These are phyloP conservation scores for Trypanosoma scelopori DNA, from an alignment of 208 protist species.

Conservation along the genomic window DNA sequence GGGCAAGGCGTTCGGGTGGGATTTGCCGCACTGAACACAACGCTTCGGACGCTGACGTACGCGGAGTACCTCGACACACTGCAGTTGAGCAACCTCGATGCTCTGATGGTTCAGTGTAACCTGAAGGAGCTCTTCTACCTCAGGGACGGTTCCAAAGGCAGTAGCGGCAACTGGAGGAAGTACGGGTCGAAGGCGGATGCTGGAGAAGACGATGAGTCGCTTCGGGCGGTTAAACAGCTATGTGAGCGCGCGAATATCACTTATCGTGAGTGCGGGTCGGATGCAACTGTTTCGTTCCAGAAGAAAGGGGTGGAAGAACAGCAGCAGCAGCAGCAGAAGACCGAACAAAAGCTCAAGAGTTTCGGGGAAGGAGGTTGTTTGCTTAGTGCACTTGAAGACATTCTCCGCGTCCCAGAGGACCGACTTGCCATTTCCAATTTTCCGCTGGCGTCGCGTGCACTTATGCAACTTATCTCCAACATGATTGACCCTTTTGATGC, in stretches of 20 bases:
- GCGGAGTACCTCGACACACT: slow-evolving; percentile 79
- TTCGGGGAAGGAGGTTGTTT: background rate
- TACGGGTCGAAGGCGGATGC: background rate
- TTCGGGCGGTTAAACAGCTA: slow-evolving; percentile 64
- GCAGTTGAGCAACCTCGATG: slow-evolving; percentile 77
- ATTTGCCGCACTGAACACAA: slow-evolving; percentile 83
- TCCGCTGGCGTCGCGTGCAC: slow-evolving; percentile 50
- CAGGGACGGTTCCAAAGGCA: slow-evolving; percentile 3
- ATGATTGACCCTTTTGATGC: slow-evolving; percentile 67
- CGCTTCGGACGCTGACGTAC: slow-evolving; percentile 71
- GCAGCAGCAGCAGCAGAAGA: slow-evolving; percentile 36
- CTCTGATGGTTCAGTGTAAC: slow-evolving; percentile 77
- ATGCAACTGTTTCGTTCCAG: slow-evolving; percentile 22
- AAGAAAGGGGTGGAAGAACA: slow-evolving; percentile 10
- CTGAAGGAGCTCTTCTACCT: slow-evolving; percentile 74
- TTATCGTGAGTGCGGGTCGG: slow-evolving; percentile 26
- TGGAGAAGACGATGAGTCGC: slow-evolving; percentile 39
- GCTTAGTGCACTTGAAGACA: slow-evolving; percentile 47
- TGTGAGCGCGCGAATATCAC: slow-evolving; percentile 76
- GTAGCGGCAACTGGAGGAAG: background rate
- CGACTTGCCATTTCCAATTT: slow-evolving; percentile 40
- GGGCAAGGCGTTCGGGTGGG: slow-evolving; percentile 52
- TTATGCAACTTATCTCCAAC: slow-evolving; percentile 58
- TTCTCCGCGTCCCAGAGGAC: slow-evolving; percentile 88
- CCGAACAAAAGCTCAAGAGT: slow-evolving; percentile 26